A percentile compares a stretch with the other conserved stretches of the same genome.
Conservation (phyloP, 176 grass and related monocot genomes). For the Dactylis glomerata region DNA sequence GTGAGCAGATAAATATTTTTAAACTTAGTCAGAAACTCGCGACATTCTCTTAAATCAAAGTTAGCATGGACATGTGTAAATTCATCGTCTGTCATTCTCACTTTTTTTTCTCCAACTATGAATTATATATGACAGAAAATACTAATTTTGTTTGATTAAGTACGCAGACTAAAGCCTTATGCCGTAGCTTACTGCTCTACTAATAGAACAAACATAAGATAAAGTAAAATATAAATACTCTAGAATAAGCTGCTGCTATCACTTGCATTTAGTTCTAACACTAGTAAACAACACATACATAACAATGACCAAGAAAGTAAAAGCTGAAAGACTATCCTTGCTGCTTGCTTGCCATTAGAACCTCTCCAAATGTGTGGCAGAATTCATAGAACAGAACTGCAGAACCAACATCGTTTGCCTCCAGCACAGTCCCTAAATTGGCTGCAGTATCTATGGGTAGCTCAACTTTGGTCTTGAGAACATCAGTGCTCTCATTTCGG, state of each 20-base stretch:
- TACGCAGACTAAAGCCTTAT: not conserved
- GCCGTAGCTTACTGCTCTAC: not conserved
- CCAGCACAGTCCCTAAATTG: slow-evolving; percentile 44
- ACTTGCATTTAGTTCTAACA: not conserved
- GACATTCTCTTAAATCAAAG: not conserved
- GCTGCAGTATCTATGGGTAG: slow-evolving; percentile 50
- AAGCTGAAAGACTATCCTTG: slow-evolving; percentile 1
- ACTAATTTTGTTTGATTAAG: not conserved
- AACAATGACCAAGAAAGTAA: not conserved
- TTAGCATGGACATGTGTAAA: not conserved
- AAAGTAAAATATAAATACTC: not conserved
- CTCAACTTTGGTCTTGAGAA: slow-evolving; percentile 9
- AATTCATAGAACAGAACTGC: slow-evolving; percentile 81
- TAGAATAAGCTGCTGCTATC: not conserved
- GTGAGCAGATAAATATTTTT: not conserved
- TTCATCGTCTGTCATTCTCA: not conserved
- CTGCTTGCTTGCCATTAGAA: slow-evolving; percentile 24
- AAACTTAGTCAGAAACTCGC: not conserved
- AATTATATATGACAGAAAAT: not conserved
- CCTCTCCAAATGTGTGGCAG: slow-evolving; percentile 68
- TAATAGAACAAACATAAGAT: not conserved
- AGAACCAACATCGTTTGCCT: slow-evolving; percentile 48
- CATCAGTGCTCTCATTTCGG: slow-evolving; percentile 5
- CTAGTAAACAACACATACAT: not conserved
- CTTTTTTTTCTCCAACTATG: not conserved